phyloP scores from a whole-genome alignment of 176 grass and related monocot genomes.

The Carex kokanica region DNA sequence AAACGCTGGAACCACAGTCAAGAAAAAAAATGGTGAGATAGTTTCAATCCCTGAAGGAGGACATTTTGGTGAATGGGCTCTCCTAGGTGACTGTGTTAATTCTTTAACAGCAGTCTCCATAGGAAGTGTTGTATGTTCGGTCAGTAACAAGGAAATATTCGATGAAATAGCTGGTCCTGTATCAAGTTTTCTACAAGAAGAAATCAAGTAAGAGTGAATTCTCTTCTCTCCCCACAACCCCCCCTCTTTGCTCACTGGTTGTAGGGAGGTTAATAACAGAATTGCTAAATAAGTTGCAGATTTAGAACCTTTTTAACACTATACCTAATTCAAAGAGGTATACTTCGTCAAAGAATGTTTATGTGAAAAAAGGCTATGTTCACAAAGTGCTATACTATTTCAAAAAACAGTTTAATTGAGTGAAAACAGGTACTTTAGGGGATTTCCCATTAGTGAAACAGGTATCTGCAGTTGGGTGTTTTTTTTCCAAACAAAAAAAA shows the following conservation, averaged over 20 bases:
- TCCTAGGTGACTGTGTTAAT: slow-evolving; percentile 49
- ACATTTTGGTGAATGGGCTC: slow-evolving; percentile 85
- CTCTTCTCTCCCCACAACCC: background rate
- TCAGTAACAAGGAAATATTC: slow-evolving; percentile 75
- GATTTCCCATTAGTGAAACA: background rate
- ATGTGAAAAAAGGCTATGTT: background rate
- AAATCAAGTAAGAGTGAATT: slow-evolving; percentile 51
- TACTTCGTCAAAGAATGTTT: background rate
- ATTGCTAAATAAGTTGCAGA: background rate
- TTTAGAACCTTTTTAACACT: background rate
- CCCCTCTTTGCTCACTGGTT: background rate
- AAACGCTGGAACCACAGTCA: slow-evolving; percentile 37
- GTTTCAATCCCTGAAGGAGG: slow-evolving; percentile 72
- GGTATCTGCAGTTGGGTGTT: background rate
- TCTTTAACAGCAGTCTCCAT: slow-evolving; percentile 48
- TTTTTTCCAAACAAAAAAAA: background rate
- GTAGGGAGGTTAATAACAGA: background rate
- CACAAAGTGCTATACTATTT: background rate
- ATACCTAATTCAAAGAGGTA: background rate
- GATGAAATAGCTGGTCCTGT: slow-evolving; percentile 58
- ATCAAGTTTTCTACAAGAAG: slow-evolving; percentile 49
- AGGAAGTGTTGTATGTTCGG: slow-evolving; percentile 66
- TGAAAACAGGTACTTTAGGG: background rate
- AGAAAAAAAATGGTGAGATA: slow-evolving; percentile 49
- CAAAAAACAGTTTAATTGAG: background rate